Percentiles rank a stretch among this genome's conserved stretches.
phyloP scores from a whole-genome alignment of 192 early-diverging fungal species.

The Backusella luteola region DNA sequence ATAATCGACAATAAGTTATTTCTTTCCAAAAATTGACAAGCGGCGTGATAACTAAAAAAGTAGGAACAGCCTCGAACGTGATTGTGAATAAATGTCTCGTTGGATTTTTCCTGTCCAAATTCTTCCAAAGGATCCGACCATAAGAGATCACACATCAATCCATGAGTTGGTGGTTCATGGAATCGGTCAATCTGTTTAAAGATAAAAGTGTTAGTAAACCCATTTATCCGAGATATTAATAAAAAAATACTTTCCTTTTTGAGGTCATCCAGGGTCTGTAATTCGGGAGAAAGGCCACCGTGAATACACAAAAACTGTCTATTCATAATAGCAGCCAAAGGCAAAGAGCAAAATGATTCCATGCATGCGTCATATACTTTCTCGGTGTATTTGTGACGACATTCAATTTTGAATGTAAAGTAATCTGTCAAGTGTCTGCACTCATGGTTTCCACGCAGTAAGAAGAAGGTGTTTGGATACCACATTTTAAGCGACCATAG shows the following conservation, averaged over 20 bases:
- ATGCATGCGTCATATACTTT: conserved; percentile 88
- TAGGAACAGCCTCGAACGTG: conserved; percentile 93
- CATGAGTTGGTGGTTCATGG: conserved; percentile 90
- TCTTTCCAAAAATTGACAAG: conserved; percentile 90
- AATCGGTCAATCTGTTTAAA: conserved; percentile 79
- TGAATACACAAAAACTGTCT: conserved; percentile 96
- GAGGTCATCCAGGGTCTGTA: conserved; percentile 88
- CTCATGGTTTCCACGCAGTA: conserved; percentile 96
- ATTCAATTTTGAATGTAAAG: conserved; percentile 96
- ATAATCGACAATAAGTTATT: conserved; percentile 95
- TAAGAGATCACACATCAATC: conserved; percentile 92
- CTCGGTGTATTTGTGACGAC: conserved; percentile 94
- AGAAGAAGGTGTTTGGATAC: conserved; percentile 82
- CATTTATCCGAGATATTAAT: neutral
- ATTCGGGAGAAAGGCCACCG: conserved; percentile 92
- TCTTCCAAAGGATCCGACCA: conserved; percentile 97
- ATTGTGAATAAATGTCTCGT: conserved; percentile 90
- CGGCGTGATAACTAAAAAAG: conserved; percentile 91
- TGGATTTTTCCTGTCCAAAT: conserved; percentile 92
- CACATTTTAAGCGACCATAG: conserved; percentile 89
- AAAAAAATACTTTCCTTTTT: conserved; percentile 35
- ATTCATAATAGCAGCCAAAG: conserved; percentile 92
- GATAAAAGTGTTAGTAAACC: conserved; percentile 13
- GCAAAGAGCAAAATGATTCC: conserved; percentile 88
- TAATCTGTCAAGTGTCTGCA: conserved; percentile 97